These are phyloP conservation scores for Populus simonii DNA, from an alignment of 345 rosid genomes.

Conservation along the genomic window DNA sequence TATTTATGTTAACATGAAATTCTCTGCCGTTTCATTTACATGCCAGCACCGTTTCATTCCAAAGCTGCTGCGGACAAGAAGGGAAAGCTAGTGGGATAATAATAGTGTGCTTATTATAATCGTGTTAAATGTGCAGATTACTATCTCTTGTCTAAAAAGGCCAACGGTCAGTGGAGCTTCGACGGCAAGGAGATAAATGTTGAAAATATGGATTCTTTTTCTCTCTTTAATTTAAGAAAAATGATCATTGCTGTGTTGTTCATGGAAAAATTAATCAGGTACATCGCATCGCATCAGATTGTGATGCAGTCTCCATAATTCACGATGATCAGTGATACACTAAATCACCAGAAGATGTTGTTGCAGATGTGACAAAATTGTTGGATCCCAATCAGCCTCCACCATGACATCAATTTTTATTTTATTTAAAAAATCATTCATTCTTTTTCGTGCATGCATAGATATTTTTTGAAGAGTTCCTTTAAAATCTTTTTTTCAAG, in stretches of 20 bases:
- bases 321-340: constrained; percentile 55
- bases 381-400: too few species aligned
- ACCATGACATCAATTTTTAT: too few species aligned
- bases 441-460: too few species aligned
- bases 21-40: neutral
- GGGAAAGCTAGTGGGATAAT: constrained; percentile 32
- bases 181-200: constrained; percentile 35
- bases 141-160: constrained; percentile 22
- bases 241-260: too few species aligned
- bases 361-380: constrained; percentile 39
- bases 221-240: too few species aligned
- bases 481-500: too few species aligned
- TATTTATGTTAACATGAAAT: neutral
- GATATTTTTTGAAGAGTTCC: too few species aligned
- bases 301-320: constrained; percentile 66
- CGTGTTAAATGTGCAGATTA: constrained; percentile 30
- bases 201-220: neutral
- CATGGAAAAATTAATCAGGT: constrained; percentile 37
- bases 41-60: constrained; percentile 6
- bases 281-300: constrained; percentile 75
- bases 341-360: constrained; percentile 75
- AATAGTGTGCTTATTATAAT: constrained; percentile 20
- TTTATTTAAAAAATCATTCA: too few species aligned
- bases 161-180: constrained; percentile 66
- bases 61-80: constrained; percentile 15